These are phyloP conservation scores for Candida morakotiae DNA, from an alignment of 805 yeast species.

Conservation along the genomic window DNA sequence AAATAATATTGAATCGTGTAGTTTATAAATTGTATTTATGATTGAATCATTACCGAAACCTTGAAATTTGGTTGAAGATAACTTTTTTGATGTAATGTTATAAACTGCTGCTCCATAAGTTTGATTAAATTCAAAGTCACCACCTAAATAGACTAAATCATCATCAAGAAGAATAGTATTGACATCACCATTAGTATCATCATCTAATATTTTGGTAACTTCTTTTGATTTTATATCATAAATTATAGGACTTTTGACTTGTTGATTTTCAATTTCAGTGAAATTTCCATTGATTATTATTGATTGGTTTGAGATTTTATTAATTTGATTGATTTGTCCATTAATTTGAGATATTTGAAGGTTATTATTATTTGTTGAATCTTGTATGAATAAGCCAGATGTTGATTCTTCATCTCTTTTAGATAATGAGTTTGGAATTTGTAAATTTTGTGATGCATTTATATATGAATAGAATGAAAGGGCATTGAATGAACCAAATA, in stretches of 20 bases:
- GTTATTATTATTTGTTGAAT: constrained; percentile 14
- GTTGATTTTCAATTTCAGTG: constrained; percentile 24
- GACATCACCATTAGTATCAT: constrained; percentile 26
- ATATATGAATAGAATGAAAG: constrained; percentile 23
- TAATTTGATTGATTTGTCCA: constrained; percentile 27
- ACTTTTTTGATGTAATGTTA: constrained; percentile 39
- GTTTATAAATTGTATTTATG: constrained; percentile 59
- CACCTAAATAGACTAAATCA: constrained; percentile 71
- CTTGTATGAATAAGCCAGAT: constrained; percentile 20
- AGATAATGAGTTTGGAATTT: constrained; percentile 8
- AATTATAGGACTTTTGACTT: constrained; percentile 29
- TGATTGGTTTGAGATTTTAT: constrained; percentile 21
- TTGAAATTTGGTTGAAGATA: constrained; percentile 57
- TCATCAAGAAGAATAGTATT: constrained; percentile 35
- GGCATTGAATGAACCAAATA: constrained; percentile 28
- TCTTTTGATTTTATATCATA: constrained; percentile 25
- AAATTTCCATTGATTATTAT: constrained; percentile 35
- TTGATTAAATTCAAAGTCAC: constrained; percentile 55
- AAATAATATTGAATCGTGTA: constrained; percentile 53
- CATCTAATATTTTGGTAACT: constrained; percentile 18
- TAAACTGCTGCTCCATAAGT: constrained; percentile 63
- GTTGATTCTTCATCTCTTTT: constrained; percentile 4
- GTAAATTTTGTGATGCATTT: constrained; percentile 22
- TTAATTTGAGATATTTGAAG: constrained; percentile 24
- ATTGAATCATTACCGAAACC: constrained; percentile 66